phyloP scores from a whole-genome alignment of 2,329 filamentous ascomycete genomes.

The Xylaria sp. region DNA sequence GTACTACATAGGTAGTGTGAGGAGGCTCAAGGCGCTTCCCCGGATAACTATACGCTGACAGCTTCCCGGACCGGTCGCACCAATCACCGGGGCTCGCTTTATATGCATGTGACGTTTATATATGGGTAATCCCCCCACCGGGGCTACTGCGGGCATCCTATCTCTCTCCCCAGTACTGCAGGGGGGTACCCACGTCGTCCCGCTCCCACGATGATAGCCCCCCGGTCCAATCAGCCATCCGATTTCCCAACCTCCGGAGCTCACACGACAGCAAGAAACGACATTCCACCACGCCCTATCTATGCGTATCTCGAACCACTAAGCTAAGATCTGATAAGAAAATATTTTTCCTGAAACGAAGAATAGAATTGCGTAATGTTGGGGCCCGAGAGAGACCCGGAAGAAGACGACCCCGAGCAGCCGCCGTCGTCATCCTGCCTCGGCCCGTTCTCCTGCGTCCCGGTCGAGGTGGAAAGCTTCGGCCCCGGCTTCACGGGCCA shows the following conservation, averaged over 20 bases:
- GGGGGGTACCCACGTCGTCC: not conserved
- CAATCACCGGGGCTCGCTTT: conserved; percentile 14
- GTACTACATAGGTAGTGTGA: too few relatives aligned
- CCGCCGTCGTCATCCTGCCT: conserved; percentile 53
- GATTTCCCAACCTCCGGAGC: not conserved
- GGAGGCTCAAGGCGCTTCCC: conserved; percentile 6
- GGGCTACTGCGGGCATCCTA: conserved; percentile 6
- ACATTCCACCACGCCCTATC: conserved; percentile 2
- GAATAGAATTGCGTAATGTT: conserved; percentile 13
- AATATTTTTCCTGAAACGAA: not conserved
- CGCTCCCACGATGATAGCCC: not conserved
- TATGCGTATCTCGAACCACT: not conserved
- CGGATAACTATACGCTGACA: not conserved
- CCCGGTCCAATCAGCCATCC: not conserved
- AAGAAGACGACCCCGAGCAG: conserved; percentile 51
- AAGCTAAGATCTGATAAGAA: not conserved
- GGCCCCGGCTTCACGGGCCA: conserved; percentile 50
- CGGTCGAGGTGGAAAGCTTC: conserved; percentile 51
- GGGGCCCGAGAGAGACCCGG: conserved; percentile 29
- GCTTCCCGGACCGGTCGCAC: conserved; percentile 10
- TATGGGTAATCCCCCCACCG: not conserved
- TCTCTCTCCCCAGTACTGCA: not conserved
- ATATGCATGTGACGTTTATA: conserved; percentile 8
- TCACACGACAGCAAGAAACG: not conserved
- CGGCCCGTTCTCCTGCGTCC: conserved; percentile 52